Conservation (phyloP, 495 filamentous ascomycete species). For the Tuber microsphaerosporum region DNA sequence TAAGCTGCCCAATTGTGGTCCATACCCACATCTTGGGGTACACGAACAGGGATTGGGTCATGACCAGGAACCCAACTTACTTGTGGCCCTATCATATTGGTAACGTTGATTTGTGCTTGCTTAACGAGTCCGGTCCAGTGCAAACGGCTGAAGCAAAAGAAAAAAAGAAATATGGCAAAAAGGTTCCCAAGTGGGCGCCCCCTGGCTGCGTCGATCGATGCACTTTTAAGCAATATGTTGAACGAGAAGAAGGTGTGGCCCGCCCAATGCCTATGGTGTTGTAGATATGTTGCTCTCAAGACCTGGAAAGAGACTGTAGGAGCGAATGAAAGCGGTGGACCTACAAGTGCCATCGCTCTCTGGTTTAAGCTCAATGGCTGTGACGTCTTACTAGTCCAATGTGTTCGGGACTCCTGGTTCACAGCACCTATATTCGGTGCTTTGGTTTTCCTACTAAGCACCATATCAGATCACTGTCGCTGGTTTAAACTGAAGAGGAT, state of each 20-base stretch:
- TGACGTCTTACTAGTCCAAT: neutral
- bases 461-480: neutral
- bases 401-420: neutral
- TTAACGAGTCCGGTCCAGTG: neutral
- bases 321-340: neutral
- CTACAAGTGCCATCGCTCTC: neutral
- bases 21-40: slow-evolving; percentile 20
- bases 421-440: neutral
- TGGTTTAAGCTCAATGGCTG: neutral
- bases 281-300: neutral
- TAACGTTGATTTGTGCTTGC: neutral
- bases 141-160: neutral
- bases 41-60: slow-evolving; percentile 17
- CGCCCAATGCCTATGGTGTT: neutral
- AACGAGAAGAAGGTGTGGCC: neutral
- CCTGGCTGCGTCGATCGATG: neutral
- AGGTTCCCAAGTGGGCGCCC: neutral
- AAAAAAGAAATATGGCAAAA: neutral
- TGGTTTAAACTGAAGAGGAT: neutral
- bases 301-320: neutral
- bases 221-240: neutral
- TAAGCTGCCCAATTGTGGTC: slow-evolving; percentile 15
- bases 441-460: neutral
- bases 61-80: slow-evolving; percentile 15
- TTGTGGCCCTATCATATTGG: neutral